phyloP scores from a whole-genome alignment of 352 stramenopile genomes.

The Phytophthora syringae region DNA sequence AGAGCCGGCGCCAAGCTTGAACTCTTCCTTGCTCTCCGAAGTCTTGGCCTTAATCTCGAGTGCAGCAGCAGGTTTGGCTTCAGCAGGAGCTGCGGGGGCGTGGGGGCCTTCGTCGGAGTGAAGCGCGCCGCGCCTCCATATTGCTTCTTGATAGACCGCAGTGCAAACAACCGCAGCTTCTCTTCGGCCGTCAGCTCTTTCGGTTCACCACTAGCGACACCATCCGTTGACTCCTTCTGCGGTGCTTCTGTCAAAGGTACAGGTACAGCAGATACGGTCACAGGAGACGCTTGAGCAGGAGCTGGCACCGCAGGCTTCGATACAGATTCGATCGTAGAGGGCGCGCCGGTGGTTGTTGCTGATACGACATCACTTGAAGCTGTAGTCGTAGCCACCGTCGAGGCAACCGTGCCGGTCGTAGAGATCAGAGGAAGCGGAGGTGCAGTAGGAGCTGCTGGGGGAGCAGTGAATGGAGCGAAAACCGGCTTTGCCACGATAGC shows the following conservation, averaged over 20 bases:
- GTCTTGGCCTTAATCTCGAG: conserved; percentile 27
- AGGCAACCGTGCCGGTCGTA: conserved; percentile 16
- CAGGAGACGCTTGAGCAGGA: conserved; percentile 19
- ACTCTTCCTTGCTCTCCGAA: conserved; percentile 32
- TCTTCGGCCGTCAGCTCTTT: conserved; percentile 55
- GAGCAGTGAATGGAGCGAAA: conserved; percentile 8
- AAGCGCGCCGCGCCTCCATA: conserved; percentile 36
- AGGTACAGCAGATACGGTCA: conserved; percentile 6
- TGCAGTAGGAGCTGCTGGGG: conserved; percentile 10
- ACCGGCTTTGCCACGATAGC: conserved; percentile 13
- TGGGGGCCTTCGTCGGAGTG: conserved; percentile 32
- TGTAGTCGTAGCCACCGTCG: conserved; percentile 26
- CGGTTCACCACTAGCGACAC: conserved; percentile 12
- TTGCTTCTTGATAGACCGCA: conserved; percentile 79
- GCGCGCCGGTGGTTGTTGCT: conserved; percentile 7
- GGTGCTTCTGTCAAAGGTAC: conserved; percentile 14
- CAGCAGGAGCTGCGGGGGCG: conserved; percentile 14
- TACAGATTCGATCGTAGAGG: conserved; percentile 15
- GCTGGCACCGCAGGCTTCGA: conserved; percentile 24
- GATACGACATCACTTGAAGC: conserved; percentile 7
- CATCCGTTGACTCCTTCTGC: conserved; percentile 20
- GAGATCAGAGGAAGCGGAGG: conserved; percentile 17
- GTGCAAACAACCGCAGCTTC: conserved; percentile 64
- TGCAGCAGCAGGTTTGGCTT: conserved; percentile 27
- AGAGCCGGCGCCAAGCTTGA: conserved; percentile 38